These are phyloP conservation scores for Citrullus colocynthis DNA, from an alignment of 306 rosid genomes.

Conservation along the genomic window DNA sequence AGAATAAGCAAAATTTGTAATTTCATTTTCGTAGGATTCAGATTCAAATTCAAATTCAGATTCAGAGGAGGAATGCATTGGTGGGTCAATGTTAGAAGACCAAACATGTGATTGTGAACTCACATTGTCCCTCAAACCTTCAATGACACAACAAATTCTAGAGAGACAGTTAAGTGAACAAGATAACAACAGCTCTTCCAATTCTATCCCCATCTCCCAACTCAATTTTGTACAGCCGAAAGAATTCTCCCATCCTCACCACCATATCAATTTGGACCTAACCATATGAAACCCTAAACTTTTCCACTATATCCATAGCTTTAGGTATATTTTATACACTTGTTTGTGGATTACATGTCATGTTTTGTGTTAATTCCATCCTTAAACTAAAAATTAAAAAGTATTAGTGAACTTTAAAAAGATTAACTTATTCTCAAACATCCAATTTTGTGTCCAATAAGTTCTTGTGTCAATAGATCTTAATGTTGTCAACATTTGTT, in stretches of 20 bases:
- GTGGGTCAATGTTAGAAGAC: neutral
- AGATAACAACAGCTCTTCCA: neutral
- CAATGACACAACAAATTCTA: neutral
- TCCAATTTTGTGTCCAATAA: too few species aligned
- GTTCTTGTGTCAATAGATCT: too few species aligned
- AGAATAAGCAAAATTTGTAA: too few species aligned
- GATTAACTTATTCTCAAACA: too few species aligned
- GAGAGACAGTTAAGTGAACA: neutral
- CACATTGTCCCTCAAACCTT: slow-evolving; percentile 17
- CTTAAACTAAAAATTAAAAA: too few species aligned
- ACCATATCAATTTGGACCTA: slow-evolving; percentile 43
- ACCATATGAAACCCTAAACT: slow-evolving; percentile 15
- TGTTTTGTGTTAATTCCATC: too few species aligned
- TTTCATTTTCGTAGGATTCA: neutral
- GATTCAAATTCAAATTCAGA: neutral
- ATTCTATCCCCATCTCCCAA: neutral
- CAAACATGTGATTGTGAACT: slow-evolving; percentile 22
- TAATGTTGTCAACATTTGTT: too few species aligned
- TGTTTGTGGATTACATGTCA: neutral
- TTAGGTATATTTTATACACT: neutral
- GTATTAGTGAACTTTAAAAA: too few species aligned
- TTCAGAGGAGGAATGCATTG: neutral
- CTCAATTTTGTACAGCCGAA: neutral
- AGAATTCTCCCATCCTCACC: neutral
- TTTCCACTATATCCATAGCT: neutral